Base-by-base conservation (phyloP, 208 protist genomes). In the Kentomonas sorsogonicus region DNA sequence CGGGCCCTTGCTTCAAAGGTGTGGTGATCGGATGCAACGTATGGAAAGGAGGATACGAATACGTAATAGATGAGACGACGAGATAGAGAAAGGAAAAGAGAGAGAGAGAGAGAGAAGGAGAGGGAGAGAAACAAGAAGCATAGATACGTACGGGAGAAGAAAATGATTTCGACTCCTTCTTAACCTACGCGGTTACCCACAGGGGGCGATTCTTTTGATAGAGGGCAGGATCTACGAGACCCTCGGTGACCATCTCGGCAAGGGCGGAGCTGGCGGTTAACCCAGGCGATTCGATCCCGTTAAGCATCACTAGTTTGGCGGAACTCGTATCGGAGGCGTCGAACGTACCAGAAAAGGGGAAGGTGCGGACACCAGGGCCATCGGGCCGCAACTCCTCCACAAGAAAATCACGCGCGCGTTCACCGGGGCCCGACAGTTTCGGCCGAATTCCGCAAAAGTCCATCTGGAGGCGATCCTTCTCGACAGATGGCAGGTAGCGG, bases 401-500 rank as follows among this genome's bases (percentile, higher is more conserved):
- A 18, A 70, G 38, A 30, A 79, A 79, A 30, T 83, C 72, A n/a
- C 69, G 64, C 36, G 78, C 69, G 0, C 30, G 56, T n/a, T 76
- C 65, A 0, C 68, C 69, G 22, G 50, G 40, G 1, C 40, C 54
- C 9, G 65, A 53, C 59, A 76, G 59, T 47, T 79, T 79, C 29
- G 75, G 65, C 5, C 71, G 71, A 33, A 78, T 53, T 16, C 66
- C 71, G 7, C 54, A 55, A 60, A 72, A 82, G 62, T 82, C 66
- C 0, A 54, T 36, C 7, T 45, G 45, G 5, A 77, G 38, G 26
- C 59, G 53, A 7, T 26, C 33, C 2, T 67, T 57, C 63, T 74
- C 54, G 16, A 83, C 53, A 9, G 48, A 36, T 5, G 63, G 67
- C 16, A 77, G 11, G 43, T 72, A 75, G n/a, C 67, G 63, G 2